Evolutionary conservation across 768 basidiomycete genomes (phyloP), one percentile per base, ranked within the genome.

Genomic region (Hericium rajendrae): DNA sequence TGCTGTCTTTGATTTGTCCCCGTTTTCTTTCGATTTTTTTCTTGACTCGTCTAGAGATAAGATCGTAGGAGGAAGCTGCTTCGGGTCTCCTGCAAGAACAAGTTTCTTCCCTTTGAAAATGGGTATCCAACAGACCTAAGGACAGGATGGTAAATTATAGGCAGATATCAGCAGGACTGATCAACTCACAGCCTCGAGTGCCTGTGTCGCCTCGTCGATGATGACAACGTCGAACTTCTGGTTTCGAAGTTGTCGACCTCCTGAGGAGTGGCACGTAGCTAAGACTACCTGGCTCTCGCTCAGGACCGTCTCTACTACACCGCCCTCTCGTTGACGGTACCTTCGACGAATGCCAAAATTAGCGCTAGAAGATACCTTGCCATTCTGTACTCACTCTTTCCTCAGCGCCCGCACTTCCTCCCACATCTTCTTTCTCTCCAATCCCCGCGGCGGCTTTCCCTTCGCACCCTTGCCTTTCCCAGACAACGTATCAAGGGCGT

Each of bases 161-260:
- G 32, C 5, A 9, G 32, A 2, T 2, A 1, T 32, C 32, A 32
- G 9, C 1, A 8, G 11, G 13, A 32, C 16, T 18, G 15, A 6
- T n/a, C 22, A 22, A 54, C 81, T 58, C 66, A 94, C 94, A 22
- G 94, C 92, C 72, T 99, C 95, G 13, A 97, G 67, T 3, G 94
- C 95, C 69, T 98, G 97, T 0, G 97, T 97, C 0, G 97, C 97
- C 72, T 99, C 97, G 63, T 99, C 97, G 55, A 99, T 94, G 49
- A 99, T 87, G 11, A 94, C 83, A 0, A 95, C 88, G 67, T 99
- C 97, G 65, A 99, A 99, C 1, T 78, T 71, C 56, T 85, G 78
- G 58, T 86, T 82, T 46, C 80, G 78, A 6, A 98, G 71, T 62
- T 94, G 91, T 20, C 87, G 74, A 3, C 89, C 86, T 0, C 95